Percentiles rank a stretch among this genome's conserved stretches.
These are phyloP conservation scores for Drechslerella stenobrocha DNA, from an alignment of 2,329 filamentous ascomycete genomes.

Conservation along the genomic window DNA sequence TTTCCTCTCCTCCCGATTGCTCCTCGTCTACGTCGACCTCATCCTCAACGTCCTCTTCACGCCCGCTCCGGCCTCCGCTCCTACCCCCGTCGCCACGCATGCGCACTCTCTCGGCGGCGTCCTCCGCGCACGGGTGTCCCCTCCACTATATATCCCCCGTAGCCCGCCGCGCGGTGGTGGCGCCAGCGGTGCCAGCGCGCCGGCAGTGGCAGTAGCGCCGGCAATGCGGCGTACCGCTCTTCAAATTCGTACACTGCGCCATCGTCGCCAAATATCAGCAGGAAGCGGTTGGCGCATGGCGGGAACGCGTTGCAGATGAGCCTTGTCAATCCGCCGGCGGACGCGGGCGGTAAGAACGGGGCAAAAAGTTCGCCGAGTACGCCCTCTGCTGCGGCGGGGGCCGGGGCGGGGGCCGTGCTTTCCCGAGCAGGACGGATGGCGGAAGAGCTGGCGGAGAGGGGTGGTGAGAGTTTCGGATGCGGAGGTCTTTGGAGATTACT, in stretches of 20 bases:
- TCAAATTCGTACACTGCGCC: slow-evolving; percentile 24
- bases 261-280: slow-evolving; percentile 43
- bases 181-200: background rate
- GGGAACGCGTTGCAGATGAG: slow-evolving; percentile 1
- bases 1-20: slow-evolving; percentile 36
- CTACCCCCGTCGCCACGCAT: background rate
- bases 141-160: slow-evolving; percentile 20
- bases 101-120: background rate
- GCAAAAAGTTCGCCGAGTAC: slow-evolving; percentile 18
- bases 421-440: no score
- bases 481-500: slow-evolving; percentile 19
- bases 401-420: no score
- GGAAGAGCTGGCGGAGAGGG: slow-evolving; percentile 13
- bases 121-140: slow-evolving; percentile 2
- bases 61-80: background rate
- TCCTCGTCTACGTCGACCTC: slow-evolving; percentile 46
- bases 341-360: slow-evolving; percentile 6
- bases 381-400: background rate
- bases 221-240: slow-evolving; percentile 6
- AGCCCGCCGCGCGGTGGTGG: slow-evolving; percentile 17
- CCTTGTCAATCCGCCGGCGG: slow-evolving; percentile 26
- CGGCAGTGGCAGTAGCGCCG: background rate
- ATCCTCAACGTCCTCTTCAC: slow-evolving; percentile 28
- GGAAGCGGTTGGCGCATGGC: slow-evolving; percentile 22
- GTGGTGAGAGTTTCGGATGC: slow-evolving; percentile 24